Evolutionary conservation across 2,329 filamentous ascomycete genomes (phyloP), one percentile per base, ranked within the genome.

Genomic region (Thielaviopsis populi): DNA sequence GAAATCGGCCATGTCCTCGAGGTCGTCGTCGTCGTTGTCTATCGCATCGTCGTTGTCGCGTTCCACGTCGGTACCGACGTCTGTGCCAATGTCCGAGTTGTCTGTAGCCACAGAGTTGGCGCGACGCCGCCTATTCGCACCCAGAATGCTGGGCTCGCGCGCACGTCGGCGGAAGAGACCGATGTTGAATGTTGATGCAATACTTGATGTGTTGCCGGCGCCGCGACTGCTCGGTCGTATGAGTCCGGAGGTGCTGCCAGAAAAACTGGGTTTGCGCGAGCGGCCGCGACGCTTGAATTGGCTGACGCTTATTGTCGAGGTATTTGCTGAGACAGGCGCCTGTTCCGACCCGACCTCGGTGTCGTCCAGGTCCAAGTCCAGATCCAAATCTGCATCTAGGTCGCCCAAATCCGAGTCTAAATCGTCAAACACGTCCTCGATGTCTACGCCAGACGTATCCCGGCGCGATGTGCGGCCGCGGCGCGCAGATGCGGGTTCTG

Each of bases 61-160:
- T 17, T 64, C 67, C 24, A 65, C 61, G 17, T 46, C 65, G 1
- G 64, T 46, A 15, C 65, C 67, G 7, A 67, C 59, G 5, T 68
- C 69, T 2, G 68, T 69, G 17, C 66, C 64, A 27, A 66, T 65
- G 10, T 68, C 64, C 3, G 69, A 67, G 17, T 69, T 67, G 15
- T 58, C 62, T 19, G 63, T 65, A 13, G 64, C 64, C 37, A 66
- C 54, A 54, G 61, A 63, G 60, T 67, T 66, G 5, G 66, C 67
- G 53, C 71, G 70, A 22, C 73, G 70, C 65, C 74, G 81, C 66
- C 79, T 77, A 2, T 75, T 75, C 0, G 79, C 79, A 4, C 81
- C 79, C 50, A 86, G 71, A 63, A 86, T 85, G 70, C 83, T 86
- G 1, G 81, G 82, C 70, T 86, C 82, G 56, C 83, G 75, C 19